Evolutionary conservation across 2,329 filamentous ascomycete genomes (phyloP).

Genomic region (Phaeosphaeria sp.): DNA sequence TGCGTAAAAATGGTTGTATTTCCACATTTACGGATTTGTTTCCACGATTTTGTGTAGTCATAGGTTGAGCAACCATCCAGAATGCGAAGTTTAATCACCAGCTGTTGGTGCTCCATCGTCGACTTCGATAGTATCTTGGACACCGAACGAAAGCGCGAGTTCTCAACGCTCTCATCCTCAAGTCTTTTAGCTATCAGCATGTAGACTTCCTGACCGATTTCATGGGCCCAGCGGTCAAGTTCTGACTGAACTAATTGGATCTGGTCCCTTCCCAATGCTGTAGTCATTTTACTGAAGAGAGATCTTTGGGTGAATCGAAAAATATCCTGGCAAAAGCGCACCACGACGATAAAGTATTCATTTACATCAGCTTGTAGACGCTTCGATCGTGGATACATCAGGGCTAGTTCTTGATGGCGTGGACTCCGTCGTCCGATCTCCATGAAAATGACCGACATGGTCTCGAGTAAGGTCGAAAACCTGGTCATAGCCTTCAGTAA

Average conservation of each 20-base stretch:
- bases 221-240: not conserved
- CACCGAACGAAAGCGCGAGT: not conserved
- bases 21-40: not conserved
- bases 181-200: no score
- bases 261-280: not conserved
- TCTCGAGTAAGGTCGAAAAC: not conserved
- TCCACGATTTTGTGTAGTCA: not conserved
- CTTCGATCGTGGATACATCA: conserved; percentile 51
- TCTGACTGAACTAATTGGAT: not conserved
- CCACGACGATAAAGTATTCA: conserved; percentile 53
- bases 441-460: conserved; percentile 52
- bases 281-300: not conserved
- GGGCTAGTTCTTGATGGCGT: conserved; percentile 48
- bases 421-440: conserved; percentile 49
- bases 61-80: not conserved
- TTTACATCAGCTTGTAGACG: conserved; percentile 44
- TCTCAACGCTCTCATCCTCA: not conserved
- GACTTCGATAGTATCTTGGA: not conserved
- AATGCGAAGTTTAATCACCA: not conserved
- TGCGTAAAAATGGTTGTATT: not conserved
- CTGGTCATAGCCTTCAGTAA: not conserved
- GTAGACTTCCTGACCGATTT: no score
- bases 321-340: conserved; percentile 15
- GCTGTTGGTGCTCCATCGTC: not conserved
- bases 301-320: not conserved